Evolutionary conservation across 2,329 filamentous ascomycete species (phyloP).

Genomic region (Ilyonectria robusta): DNA sequence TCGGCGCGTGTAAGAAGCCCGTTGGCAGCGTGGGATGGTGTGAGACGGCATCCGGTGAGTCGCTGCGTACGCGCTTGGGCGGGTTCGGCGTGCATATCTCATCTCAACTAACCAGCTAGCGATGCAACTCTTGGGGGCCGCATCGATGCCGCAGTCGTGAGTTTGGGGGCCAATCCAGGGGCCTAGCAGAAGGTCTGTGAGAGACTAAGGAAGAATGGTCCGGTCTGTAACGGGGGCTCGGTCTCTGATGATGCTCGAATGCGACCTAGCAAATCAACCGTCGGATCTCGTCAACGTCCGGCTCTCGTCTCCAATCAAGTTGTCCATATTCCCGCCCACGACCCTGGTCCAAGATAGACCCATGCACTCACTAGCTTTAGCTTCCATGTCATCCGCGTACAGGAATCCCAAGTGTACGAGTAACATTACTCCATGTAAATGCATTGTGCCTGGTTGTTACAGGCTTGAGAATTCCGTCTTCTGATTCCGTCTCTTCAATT

Average conservation of each 20-base stretch:
- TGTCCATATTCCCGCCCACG: not conserved
- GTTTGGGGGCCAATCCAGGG: not conserved
- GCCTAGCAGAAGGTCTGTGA: not conserved
- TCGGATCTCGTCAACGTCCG: not conserved
- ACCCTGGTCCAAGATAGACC: not conserved
- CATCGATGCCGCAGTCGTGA: not conserved
- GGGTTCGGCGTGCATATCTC: not conserved
- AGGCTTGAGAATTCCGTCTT: not conserved
- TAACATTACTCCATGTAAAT: not conserved
- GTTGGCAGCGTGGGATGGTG: too few relatives aligned
- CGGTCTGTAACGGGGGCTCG: not conserved
- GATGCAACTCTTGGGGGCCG: not conserved
- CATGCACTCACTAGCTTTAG: not conserved
- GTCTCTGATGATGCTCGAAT: not conserved
- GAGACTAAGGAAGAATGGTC: not conserved
- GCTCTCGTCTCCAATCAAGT: not conserved
- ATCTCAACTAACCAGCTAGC: not conserved
- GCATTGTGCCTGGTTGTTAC: not conserved
- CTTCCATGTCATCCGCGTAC: not conserved
- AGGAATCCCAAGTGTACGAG: not conserved
- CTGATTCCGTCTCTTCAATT: conserved; percentile 2
- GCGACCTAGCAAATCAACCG: not conserved
- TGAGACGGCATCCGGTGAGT: too few relatives aligned
- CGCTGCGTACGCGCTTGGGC: too few relatives aligned
- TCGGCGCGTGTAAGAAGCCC: too few relatives aligned